phyloP scores from a whole-genome alignment of 108 stramenopile genomes.

The Cyclotella atomus region DNA sequence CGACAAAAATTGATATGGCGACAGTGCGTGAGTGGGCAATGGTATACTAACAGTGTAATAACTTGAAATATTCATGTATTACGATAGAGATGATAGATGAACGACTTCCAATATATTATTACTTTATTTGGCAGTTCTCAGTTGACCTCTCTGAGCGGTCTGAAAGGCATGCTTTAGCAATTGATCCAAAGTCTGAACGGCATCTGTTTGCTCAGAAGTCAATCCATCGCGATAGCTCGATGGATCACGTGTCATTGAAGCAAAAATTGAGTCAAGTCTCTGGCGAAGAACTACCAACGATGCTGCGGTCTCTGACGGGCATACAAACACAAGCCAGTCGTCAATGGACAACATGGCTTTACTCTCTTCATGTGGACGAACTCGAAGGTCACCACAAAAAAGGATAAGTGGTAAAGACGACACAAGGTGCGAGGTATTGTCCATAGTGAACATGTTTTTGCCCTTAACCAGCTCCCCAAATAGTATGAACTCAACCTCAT shows the following conservation, averaged over 20 bases:
- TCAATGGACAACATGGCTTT: slow-evolving; percentile 62
- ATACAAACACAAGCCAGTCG: slow-evolving; percentile 73
- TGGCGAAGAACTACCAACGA: slow-evolving; percentile 63
- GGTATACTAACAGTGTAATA: too few species aligned
- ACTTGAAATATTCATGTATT: too few species aligned
- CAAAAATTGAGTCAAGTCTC: slow-evolving; percentile 63
- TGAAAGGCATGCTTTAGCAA: slow-evolving; percentile 57
- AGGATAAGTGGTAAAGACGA: slow-evolving; percentile 70
- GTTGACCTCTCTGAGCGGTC: too few species aligned
- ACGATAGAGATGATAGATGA: too few species aligned
- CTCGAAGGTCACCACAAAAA: slow-evolving; percentile 66
- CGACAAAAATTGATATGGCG: too few species aligned
- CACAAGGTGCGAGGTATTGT: slow-evolving; percentile 67
- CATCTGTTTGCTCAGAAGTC: slow-evolving; percentile 42
- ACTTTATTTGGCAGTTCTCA: too few species aligned
- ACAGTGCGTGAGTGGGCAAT: too few species aligned
- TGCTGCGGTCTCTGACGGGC: slow-evolving; percentile 44
- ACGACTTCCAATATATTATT: too few species aligned
- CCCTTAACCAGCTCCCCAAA: slow-evolving; percentile 78
- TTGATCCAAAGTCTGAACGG: slow-evolving; percentile 52
- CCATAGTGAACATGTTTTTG: slow-evolving; percentile 60
- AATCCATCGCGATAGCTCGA: slow-evolving; percentile 24
- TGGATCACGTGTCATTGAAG: slow-evolving; percentile 57
- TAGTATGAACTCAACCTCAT: slow-evolving; percentile 69
- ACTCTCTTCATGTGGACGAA: slow-evolving; percentile 46